These are phyloP conservation scores for Paraurostyla sp. DNA, from an alignment of 73 alveolate genomes.

Conservation along the genomic window DNA sequence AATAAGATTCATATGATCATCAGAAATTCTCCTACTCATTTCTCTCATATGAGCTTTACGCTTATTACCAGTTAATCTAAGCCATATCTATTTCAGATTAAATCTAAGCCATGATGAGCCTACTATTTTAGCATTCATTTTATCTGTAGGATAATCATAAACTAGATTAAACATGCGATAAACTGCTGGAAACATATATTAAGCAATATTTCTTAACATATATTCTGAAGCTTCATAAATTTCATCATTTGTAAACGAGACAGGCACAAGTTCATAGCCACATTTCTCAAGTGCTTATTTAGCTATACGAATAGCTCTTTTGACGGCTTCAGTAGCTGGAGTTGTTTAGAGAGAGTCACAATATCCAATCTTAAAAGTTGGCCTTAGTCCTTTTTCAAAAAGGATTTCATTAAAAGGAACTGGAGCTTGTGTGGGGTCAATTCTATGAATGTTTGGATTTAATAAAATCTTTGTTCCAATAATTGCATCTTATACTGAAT, in stretches of 20 bases:
- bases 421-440: neutral
- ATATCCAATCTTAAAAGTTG: too few relatives aligned
- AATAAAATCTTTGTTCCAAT: neutral
- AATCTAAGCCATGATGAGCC: neutral
- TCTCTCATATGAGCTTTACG: neutral
- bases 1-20: neutral
- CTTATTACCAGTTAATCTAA: neutral
- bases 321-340: neutral
- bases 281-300: neutral
- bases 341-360: neutral
- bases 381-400: neutral
- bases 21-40: neutral
- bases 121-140: neutral
- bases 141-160: neutral
- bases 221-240: neutral
- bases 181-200: neutral
- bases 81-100: neutral
- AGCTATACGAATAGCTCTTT: slow-evolving; percentile 36
- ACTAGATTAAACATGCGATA: neutral
- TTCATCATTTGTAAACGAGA: neutral
- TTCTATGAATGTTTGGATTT: neutral
- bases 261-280: slow-evolving; percentile 48
- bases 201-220: neutral
- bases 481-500: neutral
- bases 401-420: neutral